These are phyloP conservation scores for Elsinoe ampelina DNA, from an alignment of 2,329 filamentous ascomycete species.

Conservation along the genomic window DNA sequence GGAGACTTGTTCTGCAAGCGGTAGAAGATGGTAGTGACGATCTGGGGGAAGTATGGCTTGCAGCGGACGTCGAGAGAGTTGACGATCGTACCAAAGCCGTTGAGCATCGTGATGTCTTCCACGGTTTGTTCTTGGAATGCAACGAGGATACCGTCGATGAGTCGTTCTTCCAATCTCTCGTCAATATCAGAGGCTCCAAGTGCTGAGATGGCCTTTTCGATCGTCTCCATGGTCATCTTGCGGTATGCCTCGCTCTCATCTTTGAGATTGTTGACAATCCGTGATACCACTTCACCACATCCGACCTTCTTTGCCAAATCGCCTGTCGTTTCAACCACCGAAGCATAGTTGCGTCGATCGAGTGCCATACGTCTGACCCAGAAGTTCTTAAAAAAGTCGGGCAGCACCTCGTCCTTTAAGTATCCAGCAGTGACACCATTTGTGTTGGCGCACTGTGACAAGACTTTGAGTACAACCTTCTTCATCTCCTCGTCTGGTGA, in stretches of 20 bases:
- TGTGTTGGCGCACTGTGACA: slow-evolving; percentile 89
- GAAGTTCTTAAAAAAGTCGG: slow-evolving; percentile 98
- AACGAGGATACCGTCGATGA: slow-evolving; percentile 90
- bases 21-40: slow-evolving; percentile 93
- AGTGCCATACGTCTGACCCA: slow-evolving; percentile 96
- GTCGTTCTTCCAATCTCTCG: slow-evolving; percentile 80
- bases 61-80: slow-evolving; percentile 88
- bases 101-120: slow-evolving; percentile 91
- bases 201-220: slow-evolving; percentile 91
- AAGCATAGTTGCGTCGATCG: slow-evolving; percentile 94
- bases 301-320: slow-evolving; percentile 98
- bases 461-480: slow-evolving; percentile 95
- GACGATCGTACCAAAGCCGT: slow-evolving; percentile 95
- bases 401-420: slow-evolving; percentile 86
- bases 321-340: slow-evolving; percentile 96
- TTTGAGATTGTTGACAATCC: slow-evolving; percentile 90
- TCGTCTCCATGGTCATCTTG: slow-evolving; percentile 98
- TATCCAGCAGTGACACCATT: slow-evolving; percentile 92
- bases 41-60: slow-evolving; percentile 94
- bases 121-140: slow-evolving; percentile 98
- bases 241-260: slow-evolving; percentile 96
- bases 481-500: slow-evolving; percentile 99
- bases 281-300: slow-evolving; percentile 85
- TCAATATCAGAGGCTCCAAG: slow-evolving; percentile 90
- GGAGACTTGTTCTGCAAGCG: slow-evolving; percentile 96